Evolutionary conservation across 768 basidiomycete genomes (phyloP), one percentile per base, ranked within the genome.

Genomic region (Leucocoprinus leucothites): DNA sequence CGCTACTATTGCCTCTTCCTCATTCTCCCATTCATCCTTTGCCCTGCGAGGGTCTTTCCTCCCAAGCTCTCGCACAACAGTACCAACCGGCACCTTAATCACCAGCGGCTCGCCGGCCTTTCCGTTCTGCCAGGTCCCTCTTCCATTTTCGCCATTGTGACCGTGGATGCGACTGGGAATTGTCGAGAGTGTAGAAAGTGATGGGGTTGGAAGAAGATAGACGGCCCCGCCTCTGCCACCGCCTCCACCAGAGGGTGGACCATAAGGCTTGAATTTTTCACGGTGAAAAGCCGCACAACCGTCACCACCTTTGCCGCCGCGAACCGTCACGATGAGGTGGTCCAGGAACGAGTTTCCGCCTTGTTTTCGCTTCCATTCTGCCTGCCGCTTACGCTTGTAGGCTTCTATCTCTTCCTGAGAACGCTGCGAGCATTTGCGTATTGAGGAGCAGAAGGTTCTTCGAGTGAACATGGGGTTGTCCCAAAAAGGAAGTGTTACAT

Each of bases 271-370:
- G 69, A 81, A 93, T 65, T 92, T 91, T 71, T 96, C 93, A 55
- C 92, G 85, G 64, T 94, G 89, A 63, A 98, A 97, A 4, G 96
- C 94, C 21, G 89, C 91, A 59, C 94, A 91, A 21, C 96, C 96
- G 54, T 92, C 77, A 0, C 96, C 96, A 18, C 95, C 95, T 63
- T 80, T 84, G 89, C 92, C 92, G 62, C 78, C 91, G 56, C 87
- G 80, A 19, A 94, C 75, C 45, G 84, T 86, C n/a, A 94, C 76
- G 42, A 93, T 74, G 51, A 90, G 74, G 67, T 91, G 82, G 72
- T 96, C 94, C 2, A 94, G 76, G 63, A 94, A 97, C 0, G 80
- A 74, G 63, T 87, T 84, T 3, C 87, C 89, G 45, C 77, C 75
- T 68, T 90, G 88, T 58, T 80, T 77, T 53, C 89, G 78, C 67